A percentile compares a stretch with the other conserved stretches of the same genome.
Evolutionary conservation across 305 asterid genomes (phyloP).

Genomic region (Solanum hybrid): DNA sequence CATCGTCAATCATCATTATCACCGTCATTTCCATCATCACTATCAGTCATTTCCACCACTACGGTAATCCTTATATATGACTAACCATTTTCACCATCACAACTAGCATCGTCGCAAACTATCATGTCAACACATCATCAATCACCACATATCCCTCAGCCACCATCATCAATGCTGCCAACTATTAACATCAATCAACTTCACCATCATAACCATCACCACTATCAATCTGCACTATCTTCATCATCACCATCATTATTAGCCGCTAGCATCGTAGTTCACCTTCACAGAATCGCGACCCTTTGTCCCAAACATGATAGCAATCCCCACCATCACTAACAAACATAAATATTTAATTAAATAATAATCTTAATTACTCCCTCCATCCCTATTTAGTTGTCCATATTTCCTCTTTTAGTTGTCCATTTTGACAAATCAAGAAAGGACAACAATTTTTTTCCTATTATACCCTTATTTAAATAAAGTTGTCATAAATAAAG

Average conservation of each 20-base stretch:
- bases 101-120: neutral
- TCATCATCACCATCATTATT: neutral
- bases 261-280: neutral
- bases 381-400: too few species aligned
- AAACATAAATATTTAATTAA: neutral
- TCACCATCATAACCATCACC: neutral
- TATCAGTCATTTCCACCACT: neutral
- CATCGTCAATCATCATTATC: neutral
- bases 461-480: too few species aligned
- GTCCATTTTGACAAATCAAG: too few species aligned
- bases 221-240: neutral
- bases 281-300: neutral
- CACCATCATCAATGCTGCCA: rapidly evolving
- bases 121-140: neutral
- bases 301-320: too few species aligned
- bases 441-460: too few species aligned
- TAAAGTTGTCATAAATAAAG: too few species aligned
- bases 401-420: too few species aligned
- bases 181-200: neutral
- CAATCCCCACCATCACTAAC: neutral
- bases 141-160: rapidly evolving
- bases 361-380: neutral
- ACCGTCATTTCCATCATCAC: neutral
- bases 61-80: neutral
- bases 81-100: neutral